Percentiles rank a stretch among this genome's conserved stretches.
Evolutionary conservation across 768 basidiomycete genomes (phyloP).

Genomic region (Trametes cubensis): DNA sequence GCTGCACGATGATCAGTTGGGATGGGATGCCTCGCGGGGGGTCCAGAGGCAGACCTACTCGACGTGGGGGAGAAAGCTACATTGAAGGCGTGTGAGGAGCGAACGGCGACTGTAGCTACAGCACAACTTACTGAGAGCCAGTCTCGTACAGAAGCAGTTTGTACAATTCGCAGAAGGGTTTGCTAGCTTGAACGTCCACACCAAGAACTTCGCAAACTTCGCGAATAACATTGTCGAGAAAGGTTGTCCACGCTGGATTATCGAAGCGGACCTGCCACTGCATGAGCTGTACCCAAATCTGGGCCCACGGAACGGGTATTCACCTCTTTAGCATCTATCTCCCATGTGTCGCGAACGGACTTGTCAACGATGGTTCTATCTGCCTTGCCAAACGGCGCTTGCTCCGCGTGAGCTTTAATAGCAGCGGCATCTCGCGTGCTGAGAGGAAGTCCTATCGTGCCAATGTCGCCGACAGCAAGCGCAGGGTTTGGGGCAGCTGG

Average conservation of each 20-base stretch:
- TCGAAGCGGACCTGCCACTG: constrained; percentile 38
- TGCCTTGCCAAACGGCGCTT: constrained; percentile 51
- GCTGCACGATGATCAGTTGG: constrained; percentile 30
- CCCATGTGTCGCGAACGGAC: constrained; percentile 52
- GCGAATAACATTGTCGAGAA: constrained; percentile 34
- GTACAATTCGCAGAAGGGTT: constrained; percentile 44
- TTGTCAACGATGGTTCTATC: constrained; percentile 46
- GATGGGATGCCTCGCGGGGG: too few species aligned
- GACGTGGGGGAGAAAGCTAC: constrained; percentile 47
- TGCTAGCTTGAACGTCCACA: constrained; percentile 32
- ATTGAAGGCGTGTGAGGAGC: constrained; percentile 7
- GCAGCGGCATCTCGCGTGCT: constrained; percentile 41
- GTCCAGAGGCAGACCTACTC: constrained; percentile 50
- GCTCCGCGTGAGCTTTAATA: constrained; percentile 39
- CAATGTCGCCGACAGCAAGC: constrained; percentile 43
- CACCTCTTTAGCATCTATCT: constrained; percentile 44
- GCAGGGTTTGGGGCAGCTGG: constrained; percentile 45
- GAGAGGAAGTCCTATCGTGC: constrained; percentile 48
- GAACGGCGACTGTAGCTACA: too few species aligned
- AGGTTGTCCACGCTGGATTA: constrained; percentile 46
- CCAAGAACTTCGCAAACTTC: constrained; percentile 43
- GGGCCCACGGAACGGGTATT: neutral
- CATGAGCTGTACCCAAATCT: neutral
- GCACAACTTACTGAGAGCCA: constrained; percentile 53
- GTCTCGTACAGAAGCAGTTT: constrained; percentile 52